Evolutionary conservation across 2,329 filamentous ascomycete species (phyloP), one percentile per base, ranked within the genome.

Genomic region (Harringtonia aguacate): DNA sequence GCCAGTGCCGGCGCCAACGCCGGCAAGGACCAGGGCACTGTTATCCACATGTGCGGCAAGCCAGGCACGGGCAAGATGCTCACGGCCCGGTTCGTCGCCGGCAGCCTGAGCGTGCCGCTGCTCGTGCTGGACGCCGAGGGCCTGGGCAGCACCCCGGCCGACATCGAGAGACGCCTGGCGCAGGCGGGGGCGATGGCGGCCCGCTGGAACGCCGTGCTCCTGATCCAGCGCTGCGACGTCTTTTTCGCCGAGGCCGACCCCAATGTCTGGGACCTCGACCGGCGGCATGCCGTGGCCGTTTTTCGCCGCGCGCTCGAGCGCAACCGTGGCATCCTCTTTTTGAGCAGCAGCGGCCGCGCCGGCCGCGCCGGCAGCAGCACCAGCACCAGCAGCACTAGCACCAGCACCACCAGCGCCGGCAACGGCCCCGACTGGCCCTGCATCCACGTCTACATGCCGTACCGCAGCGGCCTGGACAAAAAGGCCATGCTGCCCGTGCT

Each of bases 151-250:
- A 73, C 81, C 43, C 73, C 79, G 0, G 69, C 72, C 46, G 72
- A 72, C 15, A 70, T 89, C 0, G 84, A 86, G 58, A 64, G 65
- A 12, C 78, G 79, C 52, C 69, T 86, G 28, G 75, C 73, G 54
- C 75, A 75, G 47, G 81, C 84, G 45, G 70, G 89, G 48, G 79
- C 85, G 55, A 79, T 89, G 48, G 82, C 83, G 2, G 78, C 84
- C 48, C 72, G 72, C 2, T 86, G 83, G 83, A 79, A 81, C 37
- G 81, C 81, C 0, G 75, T 87, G 3, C 65, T 86, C 1, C 69
- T 87, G 4, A 72, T 86, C 2, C 82, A 86, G 55, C 82, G 86
- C 63, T 81, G 76, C 20, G 78, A 81, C 52, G 49, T 53, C 31
- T 52, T 54, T 24, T 44, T 55, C 18, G 47, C 49, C 27, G 45